Evolutionary conservation across 768 basidiomycete genomes (phyloP), one percentile per base, ranked within the genome.

Genomic region (Leucogyrophana mollusca): DNA sequence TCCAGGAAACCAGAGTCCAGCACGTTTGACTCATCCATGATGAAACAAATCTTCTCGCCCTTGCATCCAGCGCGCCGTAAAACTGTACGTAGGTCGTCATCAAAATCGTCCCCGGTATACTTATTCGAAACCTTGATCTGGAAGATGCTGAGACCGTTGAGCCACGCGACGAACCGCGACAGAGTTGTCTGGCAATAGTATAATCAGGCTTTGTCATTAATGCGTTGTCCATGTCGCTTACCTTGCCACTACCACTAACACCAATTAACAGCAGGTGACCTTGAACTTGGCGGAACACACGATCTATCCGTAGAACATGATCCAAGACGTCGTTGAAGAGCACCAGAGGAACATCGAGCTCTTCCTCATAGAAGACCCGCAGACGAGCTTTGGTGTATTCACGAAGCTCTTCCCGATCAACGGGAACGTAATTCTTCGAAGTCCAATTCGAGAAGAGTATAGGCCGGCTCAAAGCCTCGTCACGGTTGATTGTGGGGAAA

Each of bases 1-100:
- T 99, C 96, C 53, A 99, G 71, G 78, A 99, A 99, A 37, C 96
- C 96, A 10, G 96, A 95, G 64, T 99, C 96, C 24, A 98, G 85
- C 10, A 98, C 96, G 58, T 99, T 98, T 3, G 96, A 98, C 65
- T 99, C 96, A 66, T 99, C 96, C 96, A 99, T 97, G 72, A 99
- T 98, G 77, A 99, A 99, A 65, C 94, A 97, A 40, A 99, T 87
- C 71, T 98, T 98, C 69, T 99, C 96, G 56, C 94, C 94, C 63
- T 98, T 99, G 74, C 94, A 97, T 5, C 96, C 96, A 6, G 95
- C 77, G 27, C 96, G 87, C 35, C 96, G 90, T 30, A 99, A 83
- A 4, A 99, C 96, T 0, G 84, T 90, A 34, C 96, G 85, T 36
- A 99, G 75, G 65, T 99, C 96, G 53, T 99, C 95, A 55, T 99